phyloP scores from a whole-genome alignment of 2,329 filamentous ascomycete species.

The Ceratocystis huliohia region DNA sequence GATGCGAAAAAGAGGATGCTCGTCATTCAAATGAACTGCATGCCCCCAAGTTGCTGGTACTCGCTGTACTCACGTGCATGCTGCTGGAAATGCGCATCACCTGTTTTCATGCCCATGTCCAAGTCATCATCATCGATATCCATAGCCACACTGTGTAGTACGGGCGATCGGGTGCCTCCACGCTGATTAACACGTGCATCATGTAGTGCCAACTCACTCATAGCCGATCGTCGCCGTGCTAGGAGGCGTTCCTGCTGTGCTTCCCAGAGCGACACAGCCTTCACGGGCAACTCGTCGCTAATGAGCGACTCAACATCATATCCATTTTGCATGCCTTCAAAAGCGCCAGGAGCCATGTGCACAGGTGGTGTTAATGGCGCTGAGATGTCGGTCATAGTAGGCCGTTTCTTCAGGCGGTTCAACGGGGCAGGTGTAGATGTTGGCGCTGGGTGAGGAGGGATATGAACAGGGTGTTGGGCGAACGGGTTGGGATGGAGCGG shows the following conservation, averaged over 20 bases:
- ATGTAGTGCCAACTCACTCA: constrained; percentile 11
- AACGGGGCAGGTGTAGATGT: constrained; percentile 11
- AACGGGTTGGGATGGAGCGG: constrained; percentile 18
- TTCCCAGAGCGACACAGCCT: constrained; percentile 16
- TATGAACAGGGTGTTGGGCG: constrained; percentile 12
- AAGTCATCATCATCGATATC: constrained; percentile 10
- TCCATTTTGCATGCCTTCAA: constrained; percentile 20
- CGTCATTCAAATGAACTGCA: background rate
- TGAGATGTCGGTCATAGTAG: constrained; percentile 22
- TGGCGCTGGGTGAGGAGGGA: constrained; percentile 9
- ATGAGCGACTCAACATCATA: constrained; percentile 9
- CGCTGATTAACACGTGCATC: constrained; percentile 4
- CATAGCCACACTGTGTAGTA: constrained; percentile 12
- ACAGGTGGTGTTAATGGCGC: constrained; percentile 16
- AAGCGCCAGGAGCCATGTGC: constrained; percentile 17
- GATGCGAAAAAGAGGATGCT: no score
- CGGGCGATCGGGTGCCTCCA: background rate
- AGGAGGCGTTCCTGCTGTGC: constrained; percentile 8
- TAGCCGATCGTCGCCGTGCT: background rate
- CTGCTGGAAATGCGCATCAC: background rate
- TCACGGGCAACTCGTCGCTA: constrained; percentile 9
- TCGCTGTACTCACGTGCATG: background rate
- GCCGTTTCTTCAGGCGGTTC: constrained; percentile 18
- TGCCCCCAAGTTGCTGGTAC: background rate
- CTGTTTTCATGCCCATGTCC: background rate